Evolutionary conservation across 1,284 basidiomycete species (phyloP).

Genomic region (Ustilago shanxiensis): DNA sequence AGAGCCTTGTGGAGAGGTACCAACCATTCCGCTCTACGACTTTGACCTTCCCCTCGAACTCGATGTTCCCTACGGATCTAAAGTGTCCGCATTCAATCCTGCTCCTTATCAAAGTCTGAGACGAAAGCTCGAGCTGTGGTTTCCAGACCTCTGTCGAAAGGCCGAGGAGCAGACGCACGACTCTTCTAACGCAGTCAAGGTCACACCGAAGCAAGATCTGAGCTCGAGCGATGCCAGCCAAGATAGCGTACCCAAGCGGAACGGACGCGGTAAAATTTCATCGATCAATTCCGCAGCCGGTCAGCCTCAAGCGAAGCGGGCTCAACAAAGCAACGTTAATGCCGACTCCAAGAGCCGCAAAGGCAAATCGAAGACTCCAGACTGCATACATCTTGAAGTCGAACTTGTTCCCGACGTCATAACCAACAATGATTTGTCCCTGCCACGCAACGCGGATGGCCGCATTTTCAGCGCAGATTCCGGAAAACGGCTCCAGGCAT

Average conservation of each 20-base stretch:
- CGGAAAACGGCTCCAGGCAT: conserved; percentile 13
- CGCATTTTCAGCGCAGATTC: neutral
- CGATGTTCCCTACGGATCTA: conserved; percentile 12
- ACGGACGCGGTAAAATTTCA: neutral
- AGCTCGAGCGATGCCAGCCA: conserved; percentile 1
- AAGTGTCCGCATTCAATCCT: conserved; percentile 32
- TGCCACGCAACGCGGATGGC: conserved; percentile 11
- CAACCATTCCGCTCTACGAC: conserved; percentile 47
- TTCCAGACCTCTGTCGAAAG: conserved; percentile 15
- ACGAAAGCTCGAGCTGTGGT: conserved; percentile 23
- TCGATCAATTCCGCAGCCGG: neutral
- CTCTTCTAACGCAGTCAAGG: neutral
- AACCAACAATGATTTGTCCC: neutral
- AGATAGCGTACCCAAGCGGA: neutral
- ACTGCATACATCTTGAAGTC: conserved; percentile 40
- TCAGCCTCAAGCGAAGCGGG: neutral
- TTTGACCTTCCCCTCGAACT: conserved; percentile 44
- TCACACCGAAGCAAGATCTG: neutral
- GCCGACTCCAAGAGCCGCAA: conserved; percentile 14
- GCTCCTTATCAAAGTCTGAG: conserved; percentile 20
- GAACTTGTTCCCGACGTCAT: conserved; percentile 31
- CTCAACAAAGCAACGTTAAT: neutral
- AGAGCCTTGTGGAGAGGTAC: neutral
- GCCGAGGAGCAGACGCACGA: neutral
- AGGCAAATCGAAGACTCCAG: conserved; percentile 11